Base-by-base conservation (phyloP, 306 rosid species). In the Parietaria judaica region DNA sequence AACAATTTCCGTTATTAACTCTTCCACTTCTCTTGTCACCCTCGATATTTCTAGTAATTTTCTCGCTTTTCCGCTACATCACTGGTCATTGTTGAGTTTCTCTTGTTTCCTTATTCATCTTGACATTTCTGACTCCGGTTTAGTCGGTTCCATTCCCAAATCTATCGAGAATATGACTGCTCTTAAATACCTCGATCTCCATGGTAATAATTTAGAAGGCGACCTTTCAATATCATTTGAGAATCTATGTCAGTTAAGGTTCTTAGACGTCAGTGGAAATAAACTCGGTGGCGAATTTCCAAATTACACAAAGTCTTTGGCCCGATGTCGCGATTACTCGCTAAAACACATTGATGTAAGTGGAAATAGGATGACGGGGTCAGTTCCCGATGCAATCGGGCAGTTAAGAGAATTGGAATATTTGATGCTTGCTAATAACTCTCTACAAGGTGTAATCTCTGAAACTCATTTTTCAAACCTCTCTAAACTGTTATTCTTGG, bases 21-120 rank as follows among this genome's bases (percentile, higher is more conserved):
- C 66, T 51, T 71, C 70, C 0, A 51, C 6, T 14, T 51, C 48
- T 56, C 65, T 71, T 39, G 52, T 54, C 16, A 7, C 15, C 7
- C 58, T 70, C 31, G 60, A 63, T 23, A 52, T 63, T 12, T 3
- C n/a, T 12, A 0, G 1, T 6, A 55, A 1, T 7, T 7, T 3
- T 31, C 0, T 3, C 4, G 6, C 56, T 6, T 4, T 11, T 38
- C 47, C 69, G 8, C 7, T 64, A 6, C 5, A 50, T 10, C 53
- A 51, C 8, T 64, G 39, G 70, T 1, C n/a, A n/a, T n/a, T 71
- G 17, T 12, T 15, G 15, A 51, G n/a, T 55, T 14, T 3, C 8
- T 54, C 61, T n/a, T 7, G 8, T 43, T 55, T 37, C 17, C 61
- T 65, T 9, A 43, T 65, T 53, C 54, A 45, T 13, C 61, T 65